Conservation (phyloP, 1,139 yeast genomes). For the Suhomyces maxii region DNA sequence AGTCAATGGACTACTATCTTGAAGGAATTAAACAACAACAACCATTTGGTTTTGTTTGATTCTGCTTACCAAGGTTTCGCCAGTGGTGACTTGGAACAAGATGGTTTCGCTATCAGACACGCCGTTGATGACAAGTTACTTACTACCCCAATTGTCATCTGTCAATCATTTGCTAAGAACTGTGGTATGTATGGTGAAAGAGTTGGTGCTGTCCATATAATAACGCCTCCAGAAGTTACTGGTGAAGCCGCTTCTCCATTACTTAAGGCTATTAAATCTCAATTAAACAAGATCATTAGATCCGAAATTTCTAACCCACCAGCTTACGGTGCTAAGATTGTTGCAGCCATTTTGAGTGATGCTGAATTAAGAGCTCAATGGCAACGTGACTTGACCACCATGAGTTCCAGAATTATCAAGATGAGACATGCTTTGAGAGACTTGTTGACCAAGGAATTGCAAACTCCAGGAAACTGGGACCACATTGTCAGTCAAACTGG, state of each 20-base stretch:
- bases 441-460: slow-evolving; percentile 54
- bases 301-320: slow-evolving; percentile 94
- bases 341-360: slow-evolving; percentile 69
- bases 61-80: slow-evolving; percentile 69
- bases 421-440: slow-evolving; percentile 74
- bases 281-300: slow-evolving; percentile 74
- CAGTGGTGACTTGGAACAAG: slow-evolving; percentile 79
- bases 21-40: slow-evolving; percentile 46
- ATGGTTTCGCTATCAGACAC: slow-evolving; percentile 83
- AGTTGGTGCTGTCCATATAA: slow-evolving; percentile 86
- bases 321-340: slow-evolving; percentile 93
- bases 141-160: slow-evolving; percentile 59
- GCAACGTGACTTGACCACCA: slow-evolving; percentile 80
- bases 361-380: slow-evolving; percentile 72
- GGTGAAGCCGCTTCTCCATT: slow-evolving; percentile 10
- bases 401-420: slow-evolving; percentile 79
- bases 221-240: slow-evolving; percentile 49
- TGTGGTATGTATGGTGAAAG: slow-evolving; percentile 98
- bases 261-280: slow-evolving; percentile 60
- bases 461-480: slow-evolving; percentile 90
- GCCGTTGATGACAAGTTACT: slow-evolving; percentile 58
- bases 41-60: slow-evolving; percentile 47
- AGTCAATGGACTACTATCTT: slow-evolving; percentile 44
- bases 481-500: slow-evolving; percentile 92
- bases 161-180: slow-evolving; percentile 98